Conservation (phyloP, 2,329 filamentous ascomycete species). For the Alternaria tenuissima region DNA sequence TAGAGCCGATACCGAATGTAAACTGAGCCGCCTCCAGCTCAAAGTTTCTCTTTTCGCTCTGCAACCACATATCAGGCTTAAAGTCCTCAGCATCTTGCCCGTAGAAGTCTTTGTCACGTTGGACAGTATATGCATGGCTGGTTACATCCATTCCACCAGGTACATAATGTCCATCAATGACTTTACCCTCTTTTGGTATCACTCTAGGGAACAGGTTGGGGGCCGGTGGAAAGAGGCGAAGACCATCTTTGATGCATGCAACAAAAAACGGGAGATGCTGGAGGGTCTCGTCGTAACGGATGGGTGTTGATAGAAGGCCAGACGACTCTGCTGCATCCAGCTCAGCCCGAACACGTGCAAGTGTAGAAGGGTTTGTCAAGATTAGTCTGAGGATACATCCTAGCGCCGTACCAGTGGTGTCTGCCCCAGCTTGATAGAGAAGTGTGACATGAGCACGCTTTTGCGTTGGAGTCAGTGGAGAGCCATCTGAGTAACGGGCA, state of each 20-base stretch:
- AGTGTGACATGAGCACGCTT: conserved; percentile 51
- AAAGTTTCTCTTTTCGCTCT: conserved; percentile 30
- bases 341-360: conserved; percentile 32
- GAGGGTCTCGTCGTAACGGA: conserved; percentile 44
- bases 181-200: conserved; percentile 39
- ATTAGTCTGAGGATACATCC: conserved; percentile 45
- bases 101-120: conserved; percentile 55
- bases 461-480: conserved; percentile 40
- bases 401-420: conserved; percentile 48
- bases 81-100: conserved; percentile 53
- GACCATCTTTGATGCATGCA: conserved; percentile 60
- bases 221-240: conserved; percentile 61
- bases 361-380: conserved; percentile 20
- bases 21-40: conserved; percentile 43
- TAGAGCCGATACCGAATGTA: conserved; percentile 38
- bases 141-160: conserved; percentile 58
- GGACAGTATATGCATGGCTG: conserved; percentile 58
- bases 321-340: conserved; percentile 32
- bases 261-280: conserved; percentile 57
- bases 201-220: conserved; percentile 62
- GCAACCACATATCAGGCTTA: conserved; percentile 54
- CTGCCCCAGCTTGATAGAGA: conserved; percentile 50
- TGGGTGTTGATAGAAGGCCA: conserved; percentile 31
- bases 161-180: conserved; percentile 52
- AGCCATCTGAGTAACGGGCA: conserved; percentile 40